Conservation (phyloP, 306 rosid genomes). For the Ammopiptanthus mongolicus region DNA sequence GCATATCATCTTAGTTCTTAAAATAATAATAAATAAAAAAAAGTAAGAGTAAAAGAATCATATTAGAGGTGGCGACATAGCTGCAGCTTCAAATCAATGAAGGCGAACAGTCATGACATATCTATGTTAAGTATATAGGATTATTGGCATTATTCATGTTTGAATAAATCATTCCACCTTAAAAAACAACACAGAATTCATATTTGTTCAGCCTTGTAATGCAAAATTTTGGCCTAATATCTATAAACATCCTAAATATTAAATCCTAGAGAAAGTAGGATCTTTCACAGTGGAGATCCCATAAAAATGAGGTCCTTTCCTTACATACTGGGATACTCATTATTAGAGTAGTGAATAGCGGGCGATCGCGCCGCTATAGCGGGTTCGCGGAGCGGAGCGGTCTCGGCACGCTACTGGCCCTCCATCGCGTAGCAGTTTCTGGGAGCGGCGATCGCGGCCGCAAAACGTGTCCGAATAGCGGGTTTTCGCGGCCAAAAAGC, state of each 20-base stretch:
- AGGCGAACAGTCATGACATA: neutral
- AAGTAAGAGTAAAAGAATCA: neutral
- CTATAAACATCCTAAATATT: neutral
- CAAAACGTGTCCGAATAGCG: too few species aligned
- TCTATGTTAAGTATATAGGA: neutral
- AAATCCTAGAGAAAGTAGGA: too few species aligned
- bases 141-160: neutral
- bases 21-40: neutral
- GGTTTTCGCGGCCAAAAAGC: too few species aligned
- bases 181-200: neutral
- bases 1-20: neutral
- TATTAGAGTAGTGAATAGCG: too few species aligned
- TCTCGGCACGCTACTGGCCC: too few species aligned
- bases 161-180: neutral
- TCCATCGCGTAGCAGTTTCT: too few species aligned
- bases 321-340: too few species aligned
- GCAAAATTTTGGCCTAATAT: neutral
- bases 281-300: too few species aligned
- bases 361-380: too few species aligned
- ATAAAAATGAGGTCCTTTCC: too few species aligned
- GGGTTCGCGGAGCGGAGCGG: too few species aligned
- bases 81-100: constrained; percentile 12
- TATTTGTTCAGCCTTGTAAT: neutral
- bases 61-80: neutral
- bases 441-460: too few species aligned